Evolutionary conservation across 495 filamentous ascomycete genomes (phyloP).

Genomic region (Schizothecium vesticola): DNA sequence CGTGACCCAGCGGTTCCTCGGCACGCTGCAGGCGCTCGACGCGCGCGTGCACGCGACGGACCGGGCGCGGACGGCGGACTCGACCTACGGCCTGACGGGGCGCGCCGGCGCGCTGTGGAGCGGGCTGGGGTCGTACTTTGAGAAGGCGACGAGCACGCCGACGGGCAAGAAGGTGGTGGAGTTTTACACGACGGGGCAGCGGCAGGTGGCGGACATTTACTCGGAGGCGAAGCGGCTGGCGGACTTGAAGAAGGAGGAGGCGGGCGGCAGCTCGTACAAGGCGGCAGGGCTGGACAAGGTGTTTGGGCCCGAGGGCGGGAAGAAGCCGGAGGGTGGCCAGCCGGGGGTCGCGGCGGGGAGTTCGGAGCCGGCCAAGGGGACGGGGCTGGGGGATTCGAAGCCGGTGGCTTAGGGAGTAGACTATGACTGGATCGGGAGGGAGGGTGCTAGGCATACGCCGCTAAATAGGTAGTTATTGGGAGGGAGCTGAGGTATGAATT

Average conservation of each 20-base stretch:
- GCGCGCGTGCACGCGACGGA: constrained; percentile 73
- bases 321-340: constrained; percentile 15
- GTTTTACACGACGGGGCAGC: constrained; percentile 76
- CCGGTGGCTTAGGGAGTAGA: background rate
- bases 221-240: constrained; percentile 80
- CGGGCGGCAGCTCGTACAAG: constrained; percentile 44
- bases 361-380: constrained; percentile 8
- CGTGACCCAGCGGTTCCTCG: constrained; percentile 69
- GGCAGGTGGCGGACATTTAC: constrained; percentile 90
- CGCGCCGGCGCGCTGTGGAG: constrained; percentile 59
- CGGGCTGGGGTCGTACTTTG: constrained; percentile 72
- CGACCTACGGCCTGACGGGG: constrained; percentile 65
- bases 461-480: background rate
- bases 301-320: constrained; percentile 33
- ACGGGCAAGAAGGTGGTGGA: constrained; percentile 77
- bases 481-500: background rate
- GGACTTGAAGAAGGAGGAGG: constrained; percentile 73
- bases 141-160: constrained; percentile 80
- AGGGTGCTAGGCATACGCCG: background rate
- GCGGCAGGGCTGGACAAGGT: constrained; percentile 42
- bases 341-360: constrained; percentile 1
- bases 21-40: constrained; percentile 70
- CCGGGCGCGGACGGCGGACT: constrained; percentile 67
- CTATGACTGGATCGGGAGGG: background rate
- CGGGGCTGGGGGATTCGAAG: constrained; percentile 1